These are phyloP conservation scores for Tetrapisispora namnaoensis DNA, from an alignment of 805 yeast species.

Conservation along the genomic window DNA sequence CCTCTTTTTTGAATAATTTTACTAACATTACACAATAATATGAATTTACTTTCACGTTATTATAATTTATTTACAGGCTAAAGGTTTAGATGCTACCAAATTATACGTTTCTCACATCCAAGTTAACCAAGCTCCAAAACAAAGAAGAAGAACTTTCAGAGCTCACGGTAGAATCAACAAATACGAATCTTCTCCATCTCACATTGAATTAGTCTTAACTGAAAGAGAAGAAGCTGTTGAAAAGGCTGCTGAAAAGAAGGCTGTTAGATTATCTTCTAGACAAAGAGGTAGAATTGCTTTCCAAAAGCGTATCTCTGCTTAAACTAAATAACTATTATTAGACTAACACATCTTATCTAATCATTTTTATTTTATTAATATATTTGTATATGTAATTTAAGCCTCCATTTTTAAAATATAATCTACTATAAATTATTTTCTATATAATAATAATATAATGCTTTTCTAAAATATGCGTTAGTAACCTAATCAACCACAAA, in stretches of 20 bases:
- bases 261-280: constrained; percentile 74
- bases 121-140: constrained; percentile 99
- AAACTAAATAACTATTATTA: constrained; percentile 12
- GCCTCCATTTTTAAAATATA: constrained; percentile 3
- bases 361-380: constrained; percentile 3
- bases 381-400: constrained; percentile 5
- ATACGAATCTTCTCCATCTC: constrained; percentile 97
- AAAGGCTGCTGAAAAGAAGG: constrained; percentile 70
- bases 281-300: constrained; percentile 86
- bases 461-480: too few species aligned
- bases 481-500: too few species aligned
- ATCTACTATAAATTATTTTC: not conserved
- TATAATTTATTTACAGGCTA: constrained; percentile 38
- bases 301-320: constrained; percentile 79
- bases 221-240: constrained; percentile 91
- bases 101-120: constrained; percentile 96
- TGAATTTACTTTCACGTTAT: not conserved
- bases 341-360: constrained; percentile 3
- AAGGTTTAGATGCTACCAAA: constrained; percentile 94
- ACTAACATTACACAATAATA: not conserved
- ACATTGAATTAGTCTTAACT: constrained; percentile 93
- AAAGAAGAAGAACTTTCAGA: constrained; percentile 99
- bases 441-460: too few species aligned
- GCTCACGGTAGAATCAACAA: constrained; percentile 99
- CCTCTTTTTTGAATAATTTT: not conserved